These are phyloP conservation scores for Neofusicoccum umdonicola DNA, from an alignment of 2,329 filamentous ascomycete species.

Conservation along the genomic window DNA sequence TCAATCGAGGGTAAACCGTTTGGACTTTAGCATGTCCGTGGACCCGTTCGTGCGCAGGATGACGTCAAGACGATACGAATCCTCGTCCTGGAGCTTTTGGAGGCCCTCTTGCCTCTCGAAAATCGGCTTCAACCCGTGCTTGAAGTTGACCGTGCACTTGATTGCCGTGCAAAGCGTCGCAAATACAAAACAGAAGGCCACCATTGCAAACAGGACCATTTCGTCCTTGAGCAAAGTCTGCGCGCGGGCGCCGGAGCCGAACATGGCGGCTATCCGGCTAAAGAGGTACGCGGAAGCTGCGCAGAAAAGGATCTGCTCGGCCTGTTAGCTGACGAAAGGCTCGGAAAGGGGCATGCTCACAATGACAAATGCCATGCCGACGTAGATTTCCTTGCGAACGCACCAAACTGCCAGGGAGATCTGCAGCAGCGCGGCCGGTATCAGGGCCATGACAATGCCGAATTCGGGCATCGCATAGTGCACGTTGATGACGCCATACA, in stretches of 20 bases:
- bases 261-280: constrained; percentile 23
- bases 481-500: constrained; percentile 25
- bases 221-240: constrained; percentile 24
- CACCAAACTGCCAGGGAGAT: constrained; percentile 19
- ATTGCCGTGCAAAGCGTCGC: constrained; percentile 16
- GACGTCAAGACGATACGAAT: background rate
- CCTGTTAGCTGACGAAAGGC: background rate
- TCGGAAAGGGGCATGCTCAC: constrained; percentile 19
- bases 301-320: constrained; percentile 17
- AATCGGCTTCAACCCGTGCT: constrained; percentile 25
- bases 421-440: constrained; percentile 22
- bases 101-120: constrained; percentile 15
- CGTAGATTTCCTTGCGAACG: constrained; percentile 19
- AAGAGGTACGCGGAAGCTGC: constrained; percentile 24
- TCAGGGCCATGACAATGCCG: constrained; percentile 24
- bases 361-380: constrained; percentile 21
- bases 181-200: constrained; percentile 17
- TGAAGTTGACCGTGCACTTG: constrained; percentile 26
- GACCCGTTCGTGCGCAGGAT: background rate
- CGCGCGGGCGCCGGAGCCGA: constrained; percentile 14
- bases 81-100: background rate
- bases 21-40: too few relatives aligned
- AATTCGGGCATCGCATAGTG: constrained; percentile 26
- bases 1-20: too few relatives aligned
- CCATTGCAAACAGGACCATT: constrained; percentile 24